A percentile compares a stretch with the other conserved stretches of the same genome.
Evolutionary conservation across 257 asterid species (phyloP).

Genomic region (Salvia hispanica): DNA sequence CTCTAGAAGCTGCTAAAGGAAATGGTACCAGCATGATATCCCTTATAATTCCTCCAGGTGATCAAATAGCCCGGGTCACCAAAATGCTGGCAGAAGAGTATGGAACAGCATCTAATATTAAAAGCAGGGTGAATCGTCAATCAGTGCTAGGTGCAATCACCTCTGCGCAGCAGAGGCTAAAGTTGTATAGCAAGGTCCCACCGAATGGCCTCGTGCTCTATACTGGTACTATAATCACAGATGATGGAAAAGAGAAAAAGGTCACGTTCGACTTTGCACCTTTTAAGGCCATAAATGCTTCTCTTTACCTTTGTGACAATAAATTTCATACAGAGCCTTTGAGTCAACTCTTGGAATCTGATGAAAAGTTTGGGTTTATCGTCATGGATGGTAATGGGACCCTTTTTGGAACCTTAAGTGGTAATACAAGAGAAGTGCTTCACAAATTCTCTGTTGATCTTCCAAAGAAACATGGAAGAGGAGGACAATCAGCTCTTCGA

Average conservation of each 20-base stretch:
- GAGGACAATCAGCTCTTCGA: constrained; percentile 68
- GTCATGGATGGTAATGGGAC: constrained; percentile 74
- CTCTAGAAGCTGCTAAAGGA: constrained; percentile 58
- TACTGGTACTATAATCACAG: constrained; percentile 62
- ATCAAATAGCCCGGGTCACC: constrained; percentile 57
- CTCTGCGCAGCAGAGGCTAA: constrained; percentile 71
- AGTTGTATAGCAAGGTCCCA: constrained; percentile 61
- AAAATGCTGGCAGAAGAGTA: constrained; percentile 72
- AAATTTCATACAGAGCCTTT: constrained; percentile 62
- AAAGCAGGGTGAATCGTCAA: constrained; percentile 69
- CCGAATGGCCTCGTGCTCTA: constrained; percentile 63
- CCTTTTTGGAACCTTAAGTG: constrained; percentile 63
- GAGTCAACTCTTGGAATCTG: constrained; percentile 56
- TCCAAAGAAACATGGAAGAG: constrained; percentile 68
- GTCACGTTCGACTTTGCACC: constrained; percentile 60
- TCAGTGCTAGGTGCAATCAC: constrained; percentile 70
- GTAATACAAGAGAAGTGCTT: constrained; percentile 66
- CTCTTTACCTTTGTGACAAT: constrained; percentile 65
- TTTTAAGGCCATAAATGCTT: constrained; percentile 63
- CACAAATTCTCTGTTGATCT: constrained; percentile 66
- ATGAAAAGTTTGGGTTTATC: constrained; percentile 63
- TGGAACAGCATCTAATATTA: constrained; percentile 66
- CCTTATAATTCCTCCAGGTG: constrained; percentile 65
- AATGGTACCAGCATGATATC: constrained; percentile 74
- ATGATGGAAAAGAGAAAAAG: constrained; percentile 61